phyloP scores from a whole-genome alignment of 345 rosid species.

The Linum tenue region DNA sequence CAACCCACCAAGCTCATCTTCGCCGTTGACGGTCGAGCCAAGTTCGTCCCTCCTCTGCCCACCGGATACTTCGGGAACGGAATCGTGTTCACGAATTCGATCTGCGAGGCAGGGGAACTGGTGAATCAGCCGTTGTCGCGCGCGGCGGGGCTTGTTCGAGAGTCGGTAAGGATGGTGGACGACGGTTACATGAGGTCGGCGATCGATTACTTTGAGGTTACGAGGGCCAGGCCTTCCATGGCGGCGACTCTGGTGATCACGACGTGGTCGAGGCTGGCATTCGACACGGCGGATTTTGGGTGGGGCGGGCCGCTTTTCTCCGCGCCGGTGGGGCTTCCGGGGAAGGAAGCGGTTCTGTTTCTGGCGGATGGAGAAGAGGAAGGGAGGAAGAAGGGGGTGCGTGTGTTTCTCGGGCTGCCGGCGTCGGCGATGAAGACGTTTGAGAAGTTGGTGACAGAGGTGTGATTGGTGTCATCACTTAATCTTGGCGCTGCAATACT shows the following conservation, averaged over 20 bases:
- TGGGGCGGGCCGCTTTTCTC: constrained; percentile 85
- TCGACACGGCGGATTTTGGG: constrained; percentile 75
- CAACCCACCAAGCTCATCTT: constrained; percentile 78
- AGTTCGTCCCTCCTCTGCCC: constrained; percentile 67
- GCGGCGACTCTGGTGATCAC: constrained; percentile 78
- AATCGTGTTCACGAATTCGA: constrained; percentile 61
- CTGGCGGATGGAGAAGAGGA: constrained; percentile 64
- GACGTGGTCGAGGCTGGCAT: constrained; percentile 76
- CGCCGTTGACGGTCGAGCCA: constrained; percentile 83
- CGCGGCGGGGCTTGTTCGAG: constrained; percentile 55
- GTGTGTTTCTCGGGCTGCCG: constrained; percentile 84
- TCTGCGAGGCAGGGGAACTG: constrained; percentile 59
- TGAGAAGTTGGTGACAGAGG: constrained; percentile 38
- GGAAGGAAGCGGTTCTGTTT: constrained; percentile 80
- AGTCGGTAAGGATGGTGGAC: constrained; percentile 61
- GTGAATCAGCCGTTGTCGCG: constrained; percentile 47
- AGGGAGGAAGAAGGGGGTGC: constrained; percentile 49
- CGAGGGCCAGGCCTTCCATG: constrained; percentile 77
- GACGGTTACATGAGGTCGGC: constrained; percentile 92
- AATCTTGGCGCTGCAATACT: not conserved
- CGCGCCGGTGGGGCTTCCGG: constrained; percentile 83
- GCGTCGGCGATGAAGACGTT: constrained; percentile 65
- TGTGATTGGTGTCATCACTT: too few relatives aligned
- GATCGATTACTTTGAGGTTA: constrained; percentile 78
- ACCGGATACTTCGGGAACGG: constrained; percentile 88